Evolutionary conservation across 768 basidiomycete genomes (phyloP), one percentile per base, ranked within the genome.

Genomic region (Tephrocybe sp.): DNA sequence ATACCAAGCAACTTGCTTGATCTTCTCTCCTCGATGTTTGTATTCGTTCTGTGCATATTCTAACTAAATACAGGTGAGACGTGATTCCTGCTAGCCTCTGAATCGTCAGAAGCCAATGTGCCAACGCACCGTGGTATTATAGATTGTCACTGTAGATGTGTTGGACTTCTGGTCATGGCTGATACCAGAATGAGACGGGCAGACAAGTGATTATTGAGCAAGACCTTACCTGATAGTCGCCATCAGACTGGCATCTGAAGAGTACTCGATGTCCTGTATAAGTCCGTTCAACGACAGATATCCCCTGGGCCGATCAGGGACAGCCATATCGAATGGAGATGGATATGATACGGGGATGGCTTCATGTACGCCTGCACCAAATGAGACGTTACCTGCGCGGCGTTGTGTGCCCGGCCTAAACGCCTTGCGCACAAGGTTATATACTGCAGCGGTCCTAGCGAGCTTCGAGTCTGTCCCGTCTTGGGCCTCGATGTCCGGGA

Each of bases 251-350:
- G 40, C 40, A 18, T 44, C 22, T 25, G 52, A 40, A 32, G 47
- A 53, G 30, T 32, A 53, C 41, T 53, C 47, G 5, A 53, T 26
- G 28, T 53, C 51, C 27, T 53, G 38, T 7, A 47, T 16, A 4
- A 15, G 18, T n/a, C 51, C 46, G 22, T 22, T 19, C 22, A 13
- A 12, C 18, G n/a, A 19, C 18, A 45, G 21, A 45, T 13, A 7
- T 39, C 19, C 13, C 16, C 9, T 11, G 6, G 35, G n/a, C 27
- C 28, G 16, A 4, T 35, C 45, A 5, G 46, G 28, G 26, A 19
- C 21, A 15, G 22, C n/a, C 36, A 40, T 30, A 4, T 15, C 7
- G 22, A 27, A 24, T 28, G 42, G 44, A 12, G 43, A 34, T 25
- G 9, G 12, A 39, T 24, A 36, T 1, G 22, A 12, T 47, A n/a